Evolutionary conservation across 306 rosid genomes (phyloP).

Genomic region (Quercus gilva): DNA sequence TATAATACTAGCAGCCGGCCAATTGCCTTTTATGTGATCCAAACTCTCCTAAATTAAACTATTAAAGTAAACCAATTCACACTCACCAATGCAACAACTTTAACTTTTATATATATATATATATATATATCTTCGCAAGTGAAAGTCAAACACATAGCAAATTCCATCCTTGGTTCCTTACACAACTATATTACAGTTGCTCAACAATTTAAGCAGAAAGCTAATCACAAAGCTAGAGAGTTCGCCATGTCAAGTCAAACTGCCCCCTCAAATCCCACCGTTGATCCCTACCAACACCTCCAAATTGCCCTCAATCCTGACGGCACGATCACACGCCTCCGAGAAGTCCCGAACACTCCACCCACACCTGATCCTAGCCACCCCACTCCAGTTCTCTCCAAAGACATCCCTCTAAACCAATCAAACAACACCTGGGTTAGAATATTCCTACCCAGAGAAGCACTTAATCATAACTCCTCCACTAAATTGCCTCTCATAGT

Average conservation of each 20-base stretch:
- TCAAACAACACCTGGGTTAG: constrained; percentile 39
- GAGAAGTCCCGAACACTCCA: constrained; percentile 20
- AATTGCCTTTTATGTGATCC: too few species aligned
- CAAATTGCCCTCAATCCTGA: constrained; percentile 31
- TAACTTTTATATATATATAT: too few species aligned
- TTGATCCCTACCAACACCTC: constrained; percentile 38
- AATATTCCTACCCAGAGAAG: constrained; percentile 33
- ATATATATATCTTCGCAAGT: too few species aligned
- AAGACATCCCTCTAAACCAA: constrained; percentile 38
- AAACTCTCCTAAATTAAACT: too few species aligned
- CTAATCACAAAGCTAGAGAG: background rate
- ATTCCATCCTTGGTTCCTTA: too few species aligned
- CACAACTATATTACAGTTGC: too few species aligned
- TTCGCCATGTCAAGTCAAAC: background rate
- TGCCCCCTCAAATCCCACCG: background rate
- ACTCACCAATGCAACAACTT: too few species aligned
- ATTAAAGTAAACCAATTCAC: too few species aligned
- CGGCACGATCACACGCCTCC: constrained; percentile 38
- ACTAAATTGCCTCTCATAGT: constrained; percentile 40
- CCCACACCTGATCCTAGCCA: constrained; percentile 34
- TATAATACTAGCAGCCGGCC: too few species aligned
- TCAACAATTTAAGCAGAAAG: background rate
- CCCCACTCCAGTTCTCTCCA: constrained; percentile 30
- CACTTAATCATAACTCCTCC: constrained; percentile 9
- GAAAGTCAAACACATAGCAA: too few species aligned